These are phyloP conservation scores for Blechomonas ayalai DNA, from an alignment of 208 protist genomes.

Conservation along the genomic window DNA sequence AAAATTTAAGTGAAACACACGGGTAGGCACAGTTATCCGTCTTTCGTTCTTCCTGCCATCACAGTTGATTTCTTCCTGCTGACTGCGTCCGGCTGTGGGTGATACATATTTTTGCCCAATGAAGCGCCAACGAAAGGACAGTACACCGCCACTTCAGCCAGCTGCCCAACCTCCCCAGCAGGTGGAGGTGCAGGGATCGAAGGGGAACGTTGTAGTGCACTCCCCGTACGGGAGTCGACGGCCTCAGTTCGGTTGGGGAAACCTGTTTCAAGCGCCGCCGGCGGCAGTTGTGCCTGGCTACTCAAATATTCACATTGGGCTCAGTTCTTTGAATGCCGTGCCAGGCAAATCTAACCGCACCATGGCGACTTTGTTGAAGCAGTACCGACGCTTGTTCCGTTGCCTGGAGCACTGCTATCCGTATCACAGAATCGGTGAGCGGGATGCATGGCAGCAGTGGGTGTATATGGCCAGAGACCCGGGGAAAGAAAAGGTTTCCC, in stretches of 20 bases:
- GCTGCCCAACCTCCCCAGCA: conserved; percentile 10
- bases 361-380: conserved; percentile 42
- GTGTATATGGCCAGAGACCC: conserved; percentile 27
- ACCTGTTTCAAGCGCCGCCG: conserved; percentile 27
- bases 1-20: no score
- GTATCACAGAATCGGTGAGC: conserved; percentile 48
- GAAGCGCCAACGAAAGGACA: neutral
- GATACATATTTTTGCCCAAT: no score
- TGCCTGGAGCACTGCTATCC: conserved; percentile 79
- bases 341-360: conserved; percentile 39
- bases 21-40: no score
- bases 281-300: conserved; percentile 22
- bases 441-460: conserved; percentile 43
- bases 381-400: conserved; percentile 58
- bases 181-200: conserved; percentile 19
- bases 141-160: neutral
- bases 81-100: no score
- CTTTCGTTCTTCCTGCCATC: no score
- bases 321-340: conserved; percentile 66
- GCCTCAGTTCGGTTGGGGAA: conserved; percentile 48
- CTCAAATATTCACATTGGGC: conserved; percentile 55
- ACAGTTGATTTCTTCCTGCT: no score
- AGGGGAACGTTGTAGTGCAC: conserved; percentile 37
- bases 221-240: conserved; percentile 50
- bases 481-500: no score